These are phyloP conservation scores for Chenopodium formosanum DNA, from an alignment of 148 eudicot species.

Conservation along the genomic window DNA sequence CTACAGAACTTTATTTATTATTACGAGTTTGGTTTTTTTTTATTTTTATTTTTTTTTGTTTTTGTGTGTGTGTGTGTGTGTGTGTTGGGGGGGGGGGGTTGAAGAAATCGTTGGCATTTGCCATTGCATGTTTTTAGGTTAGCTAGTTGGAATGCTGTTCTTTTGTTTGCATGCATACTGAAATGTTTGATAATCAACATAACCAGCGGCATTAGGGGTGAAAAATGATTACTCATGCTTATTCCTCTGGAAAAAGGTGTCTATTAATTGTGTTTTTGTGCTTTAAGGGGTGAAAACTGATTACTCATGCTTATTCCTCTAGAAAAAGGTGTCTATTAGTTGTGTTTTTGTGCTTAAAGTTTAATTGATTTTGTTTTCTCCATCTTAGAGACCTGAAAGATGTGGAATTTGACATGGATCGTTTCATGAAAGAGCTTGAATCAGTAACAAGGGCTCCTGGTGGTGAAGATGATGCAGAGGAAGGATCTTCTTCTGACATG, in stretches of 20 bases:
- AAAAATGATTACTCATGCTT: too few species aligned
- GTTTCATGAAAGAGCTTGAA: slow-evolving; percentile 80
- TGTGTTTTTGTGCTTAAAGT: background rate
- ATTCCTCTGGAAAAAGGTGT: too few species aligned
- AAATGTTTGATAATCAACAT: background rate
- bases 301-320: background rate
- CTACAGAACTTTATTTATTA: too few species aligned
- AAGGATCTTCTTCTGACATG: slow-evolving; percentile 77
- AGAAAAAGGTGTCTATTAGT: background rate
- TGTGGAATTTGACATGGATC: slow-evolving; percentile 80
- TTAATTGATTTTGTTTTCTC: slow-evolving; percentile 14
- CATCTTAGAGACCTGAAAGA: slow-evolving; percentile 42
- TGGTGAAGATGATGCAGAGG: slow-evolving; percentile 53
- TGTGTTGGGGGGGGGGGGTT: too few species aligned
- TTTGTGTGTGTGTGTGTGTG: too few species aligned
- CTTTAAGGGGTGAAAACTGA: too few species aligned
- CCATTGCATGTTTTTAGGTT: background rate
- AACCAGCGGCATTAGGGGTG: background rate
- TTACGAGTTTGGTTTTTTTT: too few species aligned
- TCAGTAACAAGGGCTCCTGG: slow-evolving; percentile 48
- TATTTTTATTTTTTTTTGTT: too few species aligned
- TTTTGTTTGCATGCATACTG: background rate
- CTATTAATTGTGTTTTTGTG: too few species aligned
- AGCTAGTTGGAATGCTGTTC: background rate
- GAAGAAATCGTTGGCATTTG: background rate